phyloP scores from a whole-genome alignment of 192 early-diverging fungal species.

The Backusella westeae region DNA sequence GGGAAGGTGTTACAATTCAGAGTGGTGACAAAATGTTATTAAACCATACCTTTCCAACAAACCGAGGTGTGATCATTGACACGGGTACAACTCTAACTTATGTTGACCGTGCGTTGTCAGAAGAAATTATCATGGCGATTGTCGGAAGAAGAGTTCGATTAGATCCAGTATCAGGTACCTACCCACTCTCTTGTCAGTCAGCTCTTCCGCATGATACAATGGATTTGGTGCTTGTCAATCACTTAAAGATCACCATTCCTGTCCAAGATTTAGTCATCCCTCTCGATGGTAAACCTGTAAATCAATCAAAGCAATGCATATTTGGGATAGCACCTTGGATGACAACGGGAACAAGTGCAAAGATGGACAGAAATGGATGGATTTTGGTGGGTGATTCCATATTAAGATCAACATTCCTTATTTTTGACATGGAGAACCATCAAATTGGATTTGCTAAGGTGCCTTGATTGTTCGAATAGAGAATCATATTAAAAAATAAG shows the following conservation, averaged over 20 bases:
- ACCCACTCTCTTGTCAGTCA: neutral
- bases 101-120: slow-evolving; percentile 9
- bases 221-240: neutral
- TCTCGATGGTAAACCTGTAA: slow-evolving; percentile 1
- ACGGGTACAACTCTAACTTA: slow-evolving; percentile 30
- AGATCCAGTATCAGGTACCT: slow-evolving; percentile 1
- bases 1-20: slow-evolving; percentile 11
- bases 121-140: slow-evolving; percentile 4
- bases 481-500: neutral
- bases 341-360: neutral
- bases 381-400: slow-evolving; percentile 29
- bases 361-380: slow-evolving; percentile 22
- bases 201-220: neutral
- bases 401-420: slow-evolving; percentile 19
- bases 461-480: neutral
- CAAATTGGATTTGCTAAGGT: slow-evolving; percentile 30
- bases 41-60: neutral
- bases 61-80: slow-evolving; percentile 22
- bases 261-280: slow-evolving; percentile 10
- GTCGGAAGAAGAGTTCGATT: neutral
- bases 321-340: slow-evolving; percentile 32
- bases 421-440: slow-evolving; percentile 28
- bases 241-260: slow-evolving; percentile 8
- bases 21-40: neutral
- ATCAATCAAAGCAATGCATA: slow-evolving; percentile 8